Percentiles rank a stretch among this genome's conserved stretches.
phyloP scores from a whole-genome alignment of 345 rosid genomes.

The Populus davidiana region DNA sequence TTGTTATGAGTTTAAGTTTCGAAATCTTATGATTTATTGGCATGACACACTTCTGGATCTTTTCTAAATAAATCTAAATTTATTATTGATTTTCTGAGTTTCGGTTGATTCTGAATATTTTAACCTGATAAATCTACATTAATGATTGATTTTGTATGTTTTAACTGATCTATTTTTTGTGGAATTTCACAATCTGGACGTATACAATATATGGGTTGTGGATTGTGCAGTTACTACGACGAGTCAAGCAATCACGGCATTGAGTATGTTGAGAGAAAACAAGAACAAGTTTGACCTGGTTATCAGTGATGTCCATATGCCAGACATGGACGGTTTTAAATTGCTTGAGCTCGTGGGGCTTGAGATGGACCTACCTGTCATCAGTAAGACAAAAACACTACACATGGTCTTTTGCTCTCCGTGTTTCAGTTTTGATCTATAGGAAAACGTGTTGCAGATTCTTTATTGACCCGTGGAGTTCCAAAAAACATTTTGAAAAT shows the following conservation, averaged over 20 bases:
- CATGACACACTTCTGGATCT: neutral
- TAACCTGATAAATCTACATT: neutral
- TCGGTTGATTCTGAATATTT: neutral
- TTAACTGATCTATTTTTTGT: slow-evolving; percentile 6
- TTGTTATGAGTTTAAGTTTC: neutral
- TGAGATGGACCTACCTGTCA: slow-evolving; percentile 82
- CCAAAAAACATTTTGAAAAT: neutral
- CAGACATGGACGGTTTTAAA: slow-evolving; percentile 84
- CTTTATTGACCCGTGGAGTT: neutral
- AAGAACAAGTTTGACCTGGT: slow-evolving; percentile 66
- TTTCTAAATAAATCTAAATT: neutral
- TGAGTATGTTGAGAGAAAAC: slow-evolving; percentile 66
- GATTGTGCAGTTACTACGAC: slow-evolving; percentile 62
- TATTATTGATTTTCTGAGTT: neutral
- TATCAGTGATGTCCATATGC: slow-evolving; percentile 81
- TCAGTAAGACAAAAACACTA: slow-evolving; percentile 44
- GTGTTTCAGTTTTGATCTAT: neutral
- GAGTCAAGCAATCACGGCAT: slow-evolving; percentile 51
- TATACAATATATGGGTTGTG: slow-evolving; percentile 8
- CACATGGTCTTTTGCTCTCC: neutral
- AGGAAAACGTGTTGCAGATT: neutral
- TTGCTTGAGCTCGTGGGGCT: slow-evolving; percentile 80
- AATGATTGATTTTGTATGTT: slow-evolving; percentile 7
- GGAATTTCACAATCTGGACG: slow-evolving; percentile 5
- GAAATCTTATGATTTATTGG: slow-evolving; percentile 4